A percentile compares a stretch with the other conserved stretches of the same genome.
Evolutionary conservation across 2,329 filamentous ascomycete genomes (phyloP).

Genomic region (Rugonectria rugulosa): DNA sequence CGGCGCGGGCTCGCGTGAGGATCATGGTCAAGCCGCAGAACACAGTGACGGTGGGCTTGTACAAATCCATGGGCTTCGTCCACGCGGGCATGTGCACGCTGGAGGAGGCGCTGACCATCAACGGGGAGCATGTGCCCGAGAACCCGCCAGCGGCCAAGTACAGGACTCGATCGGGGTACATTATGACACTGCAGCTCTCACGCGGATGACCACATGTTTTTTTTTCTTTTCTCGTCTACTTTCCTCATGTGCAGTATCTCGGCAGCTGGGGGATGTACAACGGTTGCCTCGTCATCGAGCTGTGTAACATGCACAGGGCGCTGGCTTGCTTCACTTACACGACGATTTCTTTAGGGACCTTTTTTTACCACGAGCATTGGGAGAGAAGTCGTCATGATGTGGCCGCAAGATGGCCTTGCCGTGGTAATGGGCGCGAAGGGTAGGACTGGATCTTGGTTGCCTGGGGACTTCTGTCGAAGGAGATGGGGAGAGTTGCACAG

Average conservation of each 20-base stretch:
- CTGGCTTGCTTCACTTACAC: neutral
- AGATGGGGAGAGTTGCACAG: neutral
- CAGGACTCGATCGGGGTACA: neutral
- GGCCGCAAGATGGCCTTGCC: conserved; percentile 6
- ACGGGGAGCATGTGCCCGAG: conserved; percentile 4
- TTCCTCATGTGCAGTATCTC: neutral
- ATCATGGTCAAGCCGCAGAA: conserved; percentile 17
- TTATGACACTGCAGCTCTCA: neutral
- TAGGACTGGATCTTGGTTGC: conserved; percentile 3
- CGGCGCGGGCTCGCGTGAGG: neutral
- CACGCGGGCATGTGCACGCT: conserved; percentile 8
- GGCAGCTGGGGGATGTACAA: conserved; percentile 12
- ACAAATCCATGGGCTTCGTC: neutral
- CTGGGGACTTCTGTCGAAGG: neutral
- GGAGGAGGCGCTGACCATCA: conserved; percentile 7
- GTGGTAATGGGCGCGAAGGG: conserved; percentile 13
- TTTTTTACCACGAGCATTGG: neutral
- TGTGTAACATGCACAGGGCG: neutral
- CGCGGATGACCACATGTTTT: neutral
- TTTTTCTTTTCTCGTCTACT: neutral
- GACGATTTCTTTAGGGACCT: neutral
- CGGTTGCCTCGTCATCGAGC: conserved; percentile 11
- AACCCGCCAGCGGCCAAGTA: neutral
- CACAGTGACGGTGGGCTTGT: neutral
- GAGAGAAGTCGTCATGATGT: no score